A percentile compares a stretch with the other conserved stretches of the same genome.
These are phyloP conservation scores for Colletotrichum phormii DNA, from an alignment of 2,329 filamentous ascomycete species.

Conservation along the genomic window DNA sequence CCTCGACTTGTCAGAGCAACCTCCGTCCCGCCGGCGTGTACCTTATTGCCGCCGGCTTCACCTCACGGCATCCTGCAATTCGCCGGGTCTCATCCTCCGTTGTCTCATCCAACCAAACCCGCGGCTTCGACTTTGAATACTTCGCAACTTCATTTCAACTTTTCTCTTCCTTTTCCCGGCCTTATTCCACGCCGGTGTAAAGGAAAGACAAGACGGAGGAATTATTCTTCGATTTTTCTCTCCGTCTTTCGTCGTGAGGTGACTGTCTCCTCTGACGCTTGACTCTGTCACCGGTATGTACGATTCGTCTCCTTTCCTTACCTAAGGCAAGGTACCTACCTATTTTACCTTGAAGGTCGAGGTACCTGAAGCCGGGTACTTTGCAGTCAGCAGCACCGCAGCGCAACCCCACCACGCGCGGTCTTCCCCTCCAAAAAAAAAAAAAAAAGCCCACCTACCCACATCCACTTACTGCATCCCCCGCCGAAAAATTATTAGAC, in stretches of 20 bases:
- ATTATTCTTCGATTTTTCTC: background rate
- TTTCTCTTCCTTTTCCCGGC: background rate
- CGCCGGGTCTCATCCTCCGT: background rate
- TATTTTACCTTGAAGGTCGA: background rate
- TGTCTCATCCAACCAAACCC: background rate
- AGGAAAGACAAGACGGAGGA: background rate
- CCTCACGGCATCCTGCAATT: background rate
- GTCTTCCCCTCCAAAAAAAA: slow-evolving; percentile 33
- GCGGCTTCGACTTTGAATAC: background rate
- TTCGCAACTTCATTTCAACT: background rate
- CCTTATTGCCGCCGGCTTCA: background rate
- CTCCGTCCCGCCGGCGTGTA: background rate
- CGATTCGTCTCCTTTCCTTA: no score
- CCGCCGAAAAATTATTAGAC: slow-evolving; percentile 37
- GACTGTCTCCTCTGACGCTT: no score
- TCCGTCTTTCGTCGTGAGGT: no score
- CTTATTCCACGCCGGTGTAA: background rate
- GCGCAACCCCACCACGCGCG: slow-evolving; percentile 27
- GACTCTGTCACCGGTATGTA: no score
- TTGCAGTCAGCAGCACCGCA: slow-evolving; percentile 20
- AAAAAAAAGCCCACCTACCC: slow-evolving; percentile 34
- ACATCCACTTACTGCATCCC: slow-evolving; percentile 33
- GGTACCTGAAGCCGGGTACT: slow-evolving; percentile 26
- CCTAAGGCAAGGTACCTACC: background rate
- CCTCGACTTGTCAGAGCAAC: background rate